Percentiles rank a stretch among this genome's conserved stretches.
Evolutionary conservation across 768 basidiomycete species (phyloP).

Genomic region (Lenzites betulinus): DNA sequence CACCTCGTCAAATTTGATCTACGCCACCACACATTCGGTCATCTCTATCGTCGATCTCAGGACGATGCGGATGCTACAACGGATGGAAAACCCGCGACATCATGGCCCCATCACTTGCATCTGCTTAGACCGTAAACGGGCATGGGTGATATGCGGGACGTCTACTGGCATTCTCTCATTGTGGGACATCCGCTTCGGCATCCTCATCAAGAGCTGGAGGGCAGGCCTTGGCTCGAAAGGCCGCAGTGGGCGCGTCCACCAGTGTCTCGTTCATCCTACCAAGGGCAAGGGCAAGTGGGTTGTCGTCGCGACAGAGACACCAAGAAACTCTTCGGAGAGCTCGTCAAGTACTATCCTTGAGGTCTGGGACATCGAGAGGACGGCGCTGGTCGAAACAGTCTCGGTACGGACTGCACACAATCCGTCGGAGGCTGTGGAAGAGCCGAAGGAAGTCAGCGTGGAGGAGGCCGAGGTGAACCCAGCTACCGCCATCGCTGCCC

Average conservation of each 20-base stretch:
- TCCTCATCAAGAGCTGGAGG: conserved; percentile 87
- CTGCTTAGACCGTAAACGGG: conserved; percentile 79
- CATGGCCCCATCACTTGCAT: conserved; percentile 84
- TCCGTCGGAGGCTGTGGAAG: conserved; percentile 50
- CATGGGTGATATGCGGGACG: conserved; percentile 91
- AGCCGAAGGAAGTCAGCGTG: conserved; percentile 53
- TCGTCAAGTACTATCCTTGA: conserved; percentile 61
- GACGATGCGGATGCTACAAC: conserved; percentile 75
- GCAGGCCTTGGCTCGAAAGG: conserved; percentile 58
- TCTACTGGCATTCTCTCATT: conserved; percentile 81
- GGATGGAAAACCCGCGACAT: conserved; percentile 83
- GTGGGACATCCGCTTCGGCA: conserved; percentile 95
- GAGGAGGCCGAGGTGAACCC: conserved; percentile 62
- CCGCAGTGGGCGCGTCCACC: conserved; percentile 61
- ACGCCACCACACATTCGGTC: conserved; percentile 79
- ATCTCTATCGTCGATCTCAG: conserved; percentile 82
- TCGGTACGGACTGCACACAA: conserved; percentile 52
- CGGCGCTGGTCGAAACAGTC: conserved; percentile 78
- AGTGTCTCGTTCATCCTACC: conserved; percentile 80
- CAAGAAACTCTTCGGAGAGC: conserved; percentile 10
- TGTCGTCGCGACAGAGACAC: conserved; percentile 73
- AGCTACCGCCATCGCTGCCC: conserved; percentile 75
- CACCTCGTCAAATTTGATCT: conserved; percentile 77
- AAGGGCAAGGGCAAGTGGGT: conserved; percentile 91
- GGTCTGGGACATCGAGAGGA: conserved; percentile 92